phyloP scores from a whole-genome alignment of 371 early-diverging fungal species.

The Parasitella parasitica region DNA sequence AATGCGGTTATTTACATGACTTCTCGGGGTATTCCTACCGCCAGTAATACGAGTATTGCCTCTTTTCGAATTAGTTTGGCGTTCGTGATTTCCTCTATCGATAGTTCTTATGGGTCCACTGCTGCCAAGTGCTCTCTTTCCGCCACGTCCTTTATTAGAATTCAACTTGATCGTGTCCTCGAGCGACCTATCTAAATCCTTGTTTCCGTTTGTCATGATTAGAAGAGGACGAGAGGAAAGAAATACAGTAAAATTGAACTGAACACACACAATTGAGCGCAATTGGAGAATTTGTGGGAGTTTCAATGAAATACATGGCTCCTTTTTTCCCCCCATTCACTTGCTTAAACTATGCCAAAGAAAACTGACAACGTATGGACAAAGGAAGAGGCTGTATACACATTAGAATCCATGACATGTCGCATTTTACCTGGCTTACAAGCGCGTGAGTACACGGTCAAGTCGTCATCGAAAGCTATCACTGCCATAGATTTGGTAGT shows the following conservation, averaged over 20 bases:
- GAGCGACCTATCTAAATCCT: conserved; percentile 18
- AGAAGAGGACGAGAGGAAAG: neutral
- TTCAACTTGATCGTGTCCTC: conserved; percentile 17
- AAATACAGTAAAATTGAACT: neutral
- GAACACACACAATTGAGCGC: neutral
- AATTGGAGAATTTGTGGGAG: neutral
- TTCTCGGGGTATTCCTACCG: neutral
- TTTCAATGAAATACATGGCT: neutral
- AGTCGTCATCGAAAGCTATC: neutral
- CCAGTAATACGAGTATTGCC: neutral
- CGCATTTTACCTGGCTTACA: conserved; percentile 12
- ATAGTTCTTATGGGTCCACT: neutral
- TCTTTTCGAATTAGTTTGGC: neutral
- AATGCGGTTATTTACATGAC: neutral
- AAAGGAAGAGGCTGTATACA: neutral
- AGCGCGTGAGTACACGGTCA: conserved; percentile 15
- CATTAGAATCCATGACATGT: conserved; percentile 6
- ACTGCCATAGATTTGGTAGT: neutral
- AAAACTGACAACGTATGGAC: neutral
- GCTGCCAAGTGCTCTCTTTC: neutral
- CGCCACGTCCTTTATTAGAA: neutral
- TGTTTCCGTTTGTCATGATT: conserved; percentile 5
- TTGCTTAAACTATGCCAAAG: neutral
- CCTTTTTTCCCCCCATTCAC: neutral
- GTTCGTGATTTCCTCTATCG: neutral